Percentiles rank a stretch among this genome's conserved stretches.
These are phyloP conservation scores for Meripilus lineatus DNA, from an alignment of 1,284 basidiomycete species.

Conservation along the genomic window DNA sequence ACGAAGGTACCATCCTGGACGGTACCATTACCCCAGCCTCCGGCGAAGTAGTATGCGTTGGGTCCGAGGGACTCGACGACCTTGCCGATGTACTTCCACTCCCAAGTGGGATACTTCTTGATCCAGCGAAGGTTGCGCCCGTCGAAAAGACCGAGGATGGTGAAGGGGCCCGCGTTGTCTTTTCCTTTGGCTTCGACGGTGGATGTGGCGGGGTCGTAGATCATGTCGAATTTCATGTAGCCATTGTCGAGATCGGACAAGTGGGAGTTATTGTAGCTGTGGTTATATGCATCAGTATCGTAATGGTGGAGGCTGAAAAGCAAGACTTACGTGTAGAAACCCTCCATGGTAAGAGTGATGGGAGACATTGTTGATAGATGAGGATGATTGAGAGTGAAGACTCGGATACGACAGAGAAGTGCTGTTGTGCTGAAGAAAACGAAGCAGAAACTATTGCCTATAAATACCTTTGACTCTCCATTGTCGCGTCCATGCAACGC, in stretches of 20 bases:
- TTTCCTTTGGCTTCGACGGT: not conserved
- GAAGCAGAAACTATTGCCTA: too few species aligned
- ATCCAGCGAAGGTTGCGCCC: slow-evolving; percentile 1
- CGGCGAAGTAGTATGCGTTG: not conserved
- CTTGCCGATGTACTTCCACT: slow-evolving; percentile 1
- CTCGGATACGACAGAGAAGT: too few species aligned
- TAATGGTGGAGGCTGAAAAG: too few species aligned
- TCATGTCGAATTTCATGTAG: not conserved
- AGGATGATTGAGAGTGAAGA: too few species aligned
- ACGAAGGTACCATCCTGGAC: not conserved
- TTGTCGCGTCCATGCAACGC: too few species aligned
- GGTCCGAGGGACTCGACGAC: not conserved
- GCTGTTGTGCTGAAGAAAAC: too few species aligned
- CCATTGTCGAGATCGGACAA: not conserved
- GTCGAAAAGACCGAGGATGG: not conserved
- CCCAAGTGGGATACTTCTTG: not conserved
- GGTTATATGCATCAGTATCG: too few species aligned
- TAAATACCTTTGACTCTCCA: too few species aligned
- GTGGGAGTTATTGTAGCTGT: not conserved
- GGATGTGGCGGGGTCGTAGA: not conserved
- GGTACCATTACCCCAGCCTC: not conserved
- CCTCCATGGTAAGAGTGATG: too few species aligned
- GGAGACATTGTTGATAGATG: too few species aligned
- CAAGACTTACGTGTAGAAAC: too few species aligned
- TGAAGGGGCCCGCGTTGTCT: not conserved